Conservation (phyloP, 2,329 filamentous ascomycete species). For the Pseudocercospora fijiensis region DNA sequence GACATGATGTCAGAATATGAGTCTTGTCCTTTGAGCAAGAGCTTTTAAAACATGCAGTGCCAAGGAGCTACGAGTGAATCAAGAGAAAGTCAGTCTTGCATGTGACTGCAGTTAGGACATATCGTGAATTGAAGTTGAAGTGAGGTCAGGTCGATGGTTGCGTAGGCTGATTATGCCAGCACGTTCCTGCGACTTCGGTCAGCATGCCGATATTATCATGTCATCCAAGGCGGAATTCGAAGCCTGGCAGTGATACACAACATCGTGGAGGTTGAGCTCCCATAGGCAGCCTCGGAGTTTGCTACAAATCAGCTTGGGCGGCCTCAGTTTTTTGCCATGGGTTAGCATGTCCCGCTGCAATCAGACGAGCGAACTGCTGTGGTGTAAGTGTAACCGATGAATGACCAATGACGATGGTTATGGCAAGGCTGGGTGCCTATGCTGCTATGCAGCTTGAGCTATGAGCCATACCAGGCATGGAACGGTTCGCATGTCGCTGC, state of each 20-base stretch:
- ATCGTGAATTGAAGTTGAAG: neutral
- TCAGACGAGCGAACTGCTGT: slow-evolving; percentile 10
- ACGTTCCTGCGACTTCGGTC: slow-evolving; percentile 3
- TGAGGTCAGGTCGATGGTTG: neutral
- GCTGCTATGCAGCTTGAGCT: slow-evolving; percentile 8
- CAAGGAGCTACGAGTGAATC: slow-evolving; percentile 5
- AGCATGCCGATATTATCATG: neutral
- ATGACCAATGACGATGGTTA: slow-evolving; percentile 1
- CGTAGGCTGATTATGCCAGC: slow-evolving; percentile 4
- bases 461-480: slow-evolving; percentile 10
- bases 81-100: slow-evolving; percentile 1
- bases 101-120: neutral
- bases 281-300: slow-evolving; percentile 16
- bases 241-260: slow-evolving; percentile 7
- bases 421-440: neutral
- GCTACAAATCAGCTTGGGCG: slow-evolving; percentile 10
- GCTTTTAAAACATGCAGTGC: neutral
- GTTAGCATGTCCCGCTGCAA: neutral
- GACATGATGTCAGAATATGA: slow-evolving; percentile 4
- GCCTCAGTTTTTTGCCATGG: slow-evolving; percentile 5
- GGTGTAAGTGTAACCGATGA: slow-evolving; percentile 7
- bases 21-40: neutral
- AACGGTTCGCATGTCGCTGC: neutral
- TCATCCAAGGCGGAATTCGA: neutral
- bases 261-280: slow-evolving; percentile 2